Conservation (phyloP, 345 rosid genomes). For the Lepidium sativum region DNA sequence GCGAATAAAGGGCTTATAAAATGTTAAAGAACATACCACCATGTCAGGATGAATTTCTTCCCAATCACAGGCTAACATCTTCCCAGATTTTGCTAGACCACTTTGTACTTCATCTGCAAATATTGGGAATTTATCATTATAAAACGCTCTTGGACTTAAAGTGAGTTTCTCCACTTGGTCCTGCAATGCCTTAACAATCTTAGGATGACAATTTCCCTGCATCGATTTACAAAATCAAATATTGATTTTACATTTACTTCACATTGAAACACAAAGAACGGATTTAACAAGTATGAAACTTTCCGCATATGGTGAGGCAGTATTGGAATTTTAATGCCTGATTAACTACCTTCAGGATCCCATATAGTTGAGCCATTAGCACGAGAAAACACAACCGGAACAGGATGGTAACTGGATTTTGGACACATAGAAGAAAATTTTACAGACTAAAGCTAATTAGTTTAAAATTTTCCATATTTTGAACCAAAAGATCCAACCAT, state of each 20-base stretch:
- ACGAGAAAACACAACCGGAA: slow-evolving; percentile 87
- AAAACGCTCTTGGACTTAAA: slow-evolving; percentile 81
- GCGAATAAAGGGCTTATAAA: not conserved
- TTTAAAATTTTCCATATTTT: not conserved
- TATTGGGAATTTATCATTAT: slow-evolving; percentile 73
- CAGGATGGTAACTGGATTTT: slow-evolving; percentile 77
- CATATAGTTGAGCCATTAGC: slow-evolving; percentile 75
- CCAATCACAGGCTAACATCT: slow-evolving; percentile 94
- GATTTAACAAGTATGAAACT: not conserved
- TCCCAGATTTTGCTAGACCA: slow-evolving; percentile 85
- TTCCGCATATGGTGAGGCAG: not conserved
- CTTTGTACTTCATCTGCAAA: slow-evolving; percentile 95
- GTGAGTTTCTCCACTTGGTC: slow-evolving; percentile 85
- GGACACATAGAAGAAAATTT: not conserved
- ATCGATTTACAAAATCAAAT: not conserved
- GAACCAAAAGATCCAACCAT: not conserved
- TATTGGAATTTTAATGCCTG: slow-evolving; percentile 39
- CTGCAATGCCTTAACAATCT: slow-evolving; percentile 68
- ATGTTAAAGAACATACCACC: slow-evolving; percentile 46
- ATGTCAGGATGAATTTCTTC: slow-evolving; percentile 82
- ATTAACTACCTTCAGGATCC: slow-evolving; percentile 98
- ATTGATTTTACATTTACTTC: not conserved
- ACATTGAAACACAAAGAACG: not conserved
- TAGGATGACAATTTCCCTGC: slow-evolving; percentile 95
- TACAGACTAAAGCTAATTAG: not conserved